phyloP scores from a whole-genome alignment of 2,329 filamentous ascomycete species.

The Aspergillus spinulosporus region DNA sequence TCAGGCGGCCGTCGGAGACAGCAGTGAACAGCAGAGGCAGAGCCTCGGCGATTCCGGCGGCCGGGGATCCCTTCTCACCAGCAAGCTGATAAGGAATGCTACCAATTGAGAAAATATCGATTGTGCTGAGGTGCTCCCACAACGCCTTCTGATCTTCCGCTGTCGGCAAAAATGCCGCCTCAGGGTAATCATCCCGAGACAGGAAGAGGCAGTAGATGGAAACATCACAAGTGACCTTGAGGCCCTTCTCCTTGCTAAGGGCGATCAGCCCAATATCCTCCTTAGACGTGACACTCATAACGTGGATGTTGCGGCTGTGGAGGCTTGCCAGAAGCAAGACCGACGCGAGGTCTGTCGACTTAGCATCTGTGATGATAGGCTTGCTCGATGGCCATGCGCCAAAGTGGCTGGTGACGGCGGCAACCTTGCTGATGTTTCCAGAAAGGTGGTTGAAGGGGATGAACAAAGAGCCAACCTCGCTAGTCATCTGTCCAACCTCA shows the following conservation, averaged over 20 bases:
- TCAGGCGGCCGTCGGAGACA: constrained; percentile 70
- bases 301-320: constrained; percentile 75
- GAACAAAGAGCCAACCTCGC: constrained; percentile 76
- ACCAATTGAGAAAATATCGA: constrained; percentile 77
- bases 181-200: constrained; percentile 68
- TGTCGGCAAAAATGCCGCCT: constrained; percentile 63
- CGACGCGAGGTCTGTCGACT: constrained; percentile 77
- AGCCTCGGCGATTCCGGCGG: constrained; percentile 70
- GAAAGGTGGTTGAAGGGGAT: constrained; percentile 80
- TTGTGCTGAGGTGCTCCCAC: constrained; percentile 70
- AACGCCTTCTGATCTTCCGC: constrained; percentile 70
- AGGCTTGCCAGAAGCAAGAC: constrained; percentile 75
- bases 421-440: constrained; percentile 81
- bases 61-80: constrained; percentile 57
- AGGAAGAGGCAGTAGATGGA: constrained; percentile 78
- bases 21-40: constrained; percentile 74
- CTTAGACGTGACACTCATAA: constrained; percentile 77
- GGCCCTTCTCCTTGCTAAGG: constrained; percentile 74
- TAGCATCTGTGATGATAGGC: constrained; percentile 78
- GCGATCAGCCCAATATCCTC: constrained; percentile 77
- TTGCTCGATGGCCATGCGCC: constrained; percentile 75
- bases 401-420: constrained; percentile 76
- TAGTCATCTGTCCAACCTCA: constrained; percentile 70
- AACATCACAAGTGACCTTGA: constrained; percentile 79
- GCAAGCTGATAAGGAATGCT: constrained; percentile 77